Conservation (phyloP, 441 rosid species). For the Jatropha multifida region DNA sequence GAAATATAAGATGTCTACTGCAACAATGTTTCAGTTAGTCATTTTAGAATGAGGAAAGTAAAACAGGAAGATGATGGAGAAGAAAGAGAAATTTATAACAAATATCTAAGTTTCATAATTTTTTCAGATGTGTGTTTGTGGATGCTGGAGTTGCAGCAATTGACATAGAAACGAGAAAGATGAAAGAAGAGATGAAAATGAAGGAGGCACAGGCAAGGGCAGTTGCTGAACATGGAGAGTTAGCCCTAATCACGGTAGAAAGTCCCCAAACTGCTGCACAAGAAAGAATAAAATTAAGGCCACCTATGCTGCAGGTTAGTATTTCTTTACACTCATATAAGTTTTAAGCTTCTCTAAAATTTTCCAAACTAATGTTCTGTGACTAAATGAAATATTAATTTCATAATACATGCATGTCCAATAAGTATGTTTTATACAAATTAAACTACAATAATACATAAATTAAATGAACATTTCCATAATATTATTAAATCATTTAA, state of each 20-base stretch:
- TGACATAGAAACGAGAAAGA: constrained; percentile 83
- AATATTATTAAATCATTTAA: background rate
- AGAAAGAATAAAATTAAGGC: constrained; percentile 75
- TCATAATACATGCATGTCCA: background rate
- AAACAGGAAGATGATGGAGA: background rate
- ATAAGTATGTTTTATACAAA: background rate
- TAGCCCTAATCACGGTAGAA: constrained; percentile 88
- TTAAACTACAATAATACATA: background rate
- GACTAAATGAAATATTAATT: background rate
- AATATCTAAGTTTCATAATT: constrained; percentile 18
- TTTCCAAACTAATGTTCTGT: background rate
- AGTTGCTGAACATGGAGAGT: constrained; percentile 91
- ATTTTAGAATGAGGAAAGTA: background rate
- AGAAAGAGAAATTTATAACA: background rate
- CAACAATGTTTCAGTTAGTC: background rate
- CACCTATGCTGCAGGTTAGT: constrained; percentile 94
- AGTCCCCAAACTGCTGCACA: constrained; percentile 58
- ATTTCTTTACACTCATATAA: background rate
- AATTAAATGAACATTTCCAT: background rate
- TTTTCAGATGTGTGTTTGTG: constrained; percentile 90
- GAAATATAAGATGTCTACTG: background rate
- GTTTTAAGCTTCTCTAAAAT: background rate
- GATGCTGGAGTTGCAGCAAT: constrained; percentile 93
- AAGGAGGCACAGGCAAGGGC: constrained; percentile 87
- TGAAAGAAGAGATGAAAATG: constrained; percentile 90